A percentile compares a stretch with the other conserved stretches of the same genome.
Conservation (phyloP, 495 filamentous ascomycete genomes). For the Parathielavia hyrcaniae region DNA sequence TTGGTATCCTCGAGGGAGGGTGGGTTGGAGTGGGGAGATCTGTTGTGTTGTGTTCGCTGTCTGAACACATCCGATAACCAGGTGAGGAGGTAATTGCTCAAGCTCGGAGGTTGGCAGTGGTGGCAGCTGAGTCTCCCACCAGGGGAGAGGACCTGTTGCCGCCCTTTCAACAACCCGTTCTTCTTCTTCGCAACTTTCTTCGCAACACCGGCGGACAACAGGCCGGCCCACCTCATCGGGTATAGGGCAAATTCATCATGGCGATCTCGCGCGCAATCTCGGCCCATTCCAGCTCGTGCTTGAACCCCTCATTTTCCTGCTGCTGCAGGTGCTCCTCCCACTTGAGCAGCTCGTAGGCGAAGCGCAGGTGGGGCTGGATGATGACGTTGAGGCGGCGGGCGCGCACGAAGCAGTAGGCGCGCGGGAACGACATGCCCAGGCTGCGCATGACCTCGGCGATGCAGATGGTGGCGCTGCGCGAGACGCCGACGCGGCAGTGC, state of each 20-base stretch:
- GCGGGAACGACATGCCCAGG: conserved; percentile 72
- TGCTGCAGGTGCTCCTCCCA: conserved; percentile 68
- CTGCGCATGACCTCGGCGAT: conserved; percentile 95
- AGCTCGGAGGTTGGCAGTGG: too few species aligned
- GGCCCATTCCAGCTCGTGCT: conserved; percentile 84
- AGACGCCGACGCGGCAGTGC: conserved; percentile 94
- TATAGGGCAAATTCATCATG: conserved; percentile 93
- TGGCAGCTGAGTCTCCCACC: neutral
- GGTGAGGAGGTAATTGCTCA: too few species aligned
- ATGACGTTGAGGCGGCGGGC: conserved; percentile 74
- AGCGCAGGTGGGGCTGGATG: conserved; percentile 56
- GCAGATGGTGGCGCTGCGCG: conserved; percentile 90
- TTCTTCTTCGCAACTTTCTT: too few species aligned
- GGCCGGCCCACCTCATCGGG: conserved; percentile 37
- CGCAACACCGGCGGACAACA: too few species aligned
- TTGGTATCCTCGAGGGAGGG: too few species aligned
- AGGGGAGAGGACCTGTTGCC: neutral
- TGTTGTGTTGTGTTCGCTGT: too few species aligned
- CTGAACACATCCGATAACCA: too few species aligned
- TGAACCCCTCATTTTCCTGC: conserved; percentile 46
- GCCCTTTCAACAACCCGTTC: neutral
- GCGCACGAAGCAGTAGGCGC: conserved; percentile 93
- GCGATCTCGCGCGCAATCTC: conserved; percentile 86
- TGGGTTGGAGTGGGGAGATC: too few species aligned
- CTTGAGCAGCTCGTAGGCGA: conserved; percentile 72